Evolutionary conservation across 1,139 yeast species (phyloP).

Genomic region (Arxiozyma slooffiae): DNA sequence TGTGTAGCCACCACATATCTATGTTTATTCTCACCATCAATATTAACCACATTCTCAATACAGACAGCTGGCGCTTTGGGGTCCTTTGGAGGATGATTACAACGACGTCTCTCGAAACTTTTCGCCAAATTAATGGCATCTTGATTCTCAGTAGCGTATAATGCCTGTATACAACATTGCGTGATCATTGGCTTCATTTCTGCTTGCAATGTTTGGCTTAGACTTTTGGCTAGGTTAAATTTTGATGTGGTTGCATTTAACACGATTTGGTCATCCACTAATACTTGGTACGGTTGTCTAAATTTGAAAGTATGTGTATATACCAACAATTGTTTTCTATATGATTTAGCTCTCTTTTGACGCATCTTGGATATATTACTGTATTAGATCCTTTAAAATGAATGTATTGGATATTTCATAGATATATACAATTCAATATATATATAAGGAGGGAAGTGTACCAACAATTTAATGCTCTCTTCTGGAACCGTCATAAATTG

Average conservation of each 20-base stretch:
- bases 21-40: slow-evolving; percentile 74
- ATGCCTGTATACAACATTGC: slow-evolving; percentile 85
- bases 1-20: slow-evolving; percentile 85
- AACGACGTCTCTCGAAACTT: slow-evolving; percentile 67
- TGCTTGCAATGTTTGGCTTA: slow-evolving; percentile 72
- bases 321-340: slow-evolving; percentile 83
- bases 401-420: not conserved
- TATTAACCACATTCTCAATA: slow-evolving; percentile 58
- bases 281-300: slow-evolving; percentile 85
- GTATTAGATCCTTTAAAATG: too few relatives aligned
- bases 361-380: too few relatives aligned
- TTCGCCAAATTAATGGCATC: slow-evolving; percentile 73
- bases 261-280: slow-evolving; percentile 73
- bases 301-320: slow-evolving; percentile 80
- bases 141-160: slow-evolving; percentile 63
- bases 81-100: slow-evolving; percentile 49
- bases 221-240: slow-evolving; percentile 67
- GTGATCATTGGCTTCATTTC: slow-evolving; percentile 91
- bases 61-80: slow-evolving; percentile 70
- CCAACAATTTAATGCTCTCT: too few relatives aligned
- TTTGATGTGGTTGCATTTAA: slow-evolving; percentile 54
- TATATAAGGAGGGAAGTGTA: too few relatives aligned
- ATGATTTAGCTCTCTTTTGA: slow-evolving; percentile 90
- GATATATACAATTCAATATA: too few relatives aligned
- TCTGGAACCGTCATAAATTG: too few relatives aligned